Evolutionary conservation across 1,139 yeast genomes (phyloP), one percentile per base, ranked within the genome.

Genomic region (Protomyces inouyei): DNA sequence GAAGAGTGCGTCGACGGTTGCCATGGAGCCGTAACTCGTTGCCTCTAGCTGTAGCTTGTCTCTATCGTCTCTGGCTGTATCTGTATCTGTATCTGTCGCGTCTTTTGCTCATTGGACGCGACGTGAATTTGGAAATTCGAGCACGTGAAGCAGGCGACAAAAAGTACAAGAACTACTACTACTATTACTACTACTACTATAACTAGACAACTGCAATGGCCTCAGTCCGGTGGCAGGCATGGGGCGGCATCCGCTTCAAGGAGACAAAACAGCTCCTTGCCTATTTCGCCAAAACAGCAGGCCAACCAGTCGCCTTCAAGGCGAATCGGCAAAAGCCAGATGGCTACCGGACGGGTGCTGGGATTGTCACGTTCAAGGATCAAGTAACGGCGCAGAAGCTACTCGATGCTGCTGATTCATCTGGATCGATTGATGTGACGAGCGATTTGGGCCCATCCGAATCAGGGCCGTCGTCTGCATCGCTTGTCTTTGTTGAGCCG

Each of bases 161-260:
- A 37, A 10, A 38, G 4, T 38, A 1, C 43, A 38, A 38, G 43
- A 14, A 38, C 2, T 16, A 9, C 23, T 21, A 21, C 23, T 21
- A 2, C 18, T 18, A 18, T 18, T 18, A 18, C 18, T 18, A 18
- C 18, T 21, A 21, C 2, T n/a, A n/a, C n/a, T n/a, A n/a, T n/a
- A n/a, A n/a, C 23, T 21, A 21, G 2, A 14, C 43, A 38, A 6
- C 43, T 38, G 16, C n/a, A 18, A 59, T 59, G 63, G 25, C 63
- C 23, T 25, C 55, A 16, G 43, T 59, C 12, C n/a, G 43, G 25
- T 59, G 63, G 63, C 63, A 52, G 18, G 38, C 63, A 16, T 59
- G 63, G 63, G 37, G 57, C 16, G 18, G 57, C 40, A 59, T 59
- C 8, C 52, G 57, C 16, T 36, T 59, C 23, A 43, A 52, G 35